Conservation (phyloP, 140 eudicot genomes). For the Anethum foeniculum region DNA sequence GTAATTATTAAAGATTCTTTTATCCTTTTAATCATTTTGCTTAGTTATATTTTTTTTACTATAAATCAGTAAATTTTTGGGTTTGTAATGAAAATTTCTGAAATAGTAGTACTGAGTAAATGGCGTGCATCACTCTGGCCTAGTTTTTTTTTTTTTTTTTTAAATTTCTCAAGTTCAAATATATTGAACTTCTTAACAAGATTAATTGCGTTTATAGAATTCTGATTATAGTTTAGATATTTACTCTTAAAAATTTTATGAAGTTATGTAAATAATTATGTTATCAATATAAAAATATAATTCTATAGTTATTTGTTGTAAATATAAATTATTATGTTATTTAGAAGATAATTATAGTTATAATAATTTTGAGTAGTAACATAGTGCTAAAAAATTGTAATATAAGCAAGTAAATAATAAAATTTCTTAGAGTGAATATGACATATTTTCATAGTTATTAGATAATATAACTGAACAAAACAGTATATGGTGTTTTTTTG, state of each 20-base stretch:
- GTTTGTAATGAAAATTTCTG: background rate
- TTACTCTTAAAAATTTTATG: background rate
- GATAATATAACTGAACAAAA: background rate
- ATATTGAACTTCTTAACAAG: background rate
- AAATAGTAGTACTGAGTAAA: too few species aligned
- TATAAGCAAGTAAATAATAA: background rate
- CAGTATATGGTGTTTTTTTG: background rate
- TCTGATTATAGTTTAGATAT: background rate
- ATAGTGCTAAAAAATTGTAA: background rate
- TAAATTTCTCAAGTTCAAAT: too few species aligned
- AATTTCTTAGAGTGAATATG: background rate
- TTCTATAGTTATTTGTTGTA: too few species aligned
- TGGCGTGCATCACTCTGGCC: background rate
- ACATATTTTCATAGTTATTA: background rate
- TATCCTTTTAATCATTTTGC: background rate
- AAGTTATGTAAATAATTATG: too few species aligned
- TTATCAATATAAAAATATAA: too few species aligned
- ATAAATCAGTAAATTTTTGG: background rate
- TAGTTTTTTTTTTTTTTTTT: too few species aligned
- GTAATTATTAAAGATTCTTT: background rate
- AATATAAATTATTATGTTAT: too few species aligned
- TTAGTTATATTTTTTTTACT: background rate
- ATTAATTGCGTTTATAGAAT: background rate
- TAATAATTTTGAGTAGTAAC: too few species aligned
- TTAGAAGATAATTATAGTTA: too few species aligned